phyloP scores from a whole-genome alignment of 495 filamentous ascomycete genomes.

The Aspergillus panamensis region DNA sequence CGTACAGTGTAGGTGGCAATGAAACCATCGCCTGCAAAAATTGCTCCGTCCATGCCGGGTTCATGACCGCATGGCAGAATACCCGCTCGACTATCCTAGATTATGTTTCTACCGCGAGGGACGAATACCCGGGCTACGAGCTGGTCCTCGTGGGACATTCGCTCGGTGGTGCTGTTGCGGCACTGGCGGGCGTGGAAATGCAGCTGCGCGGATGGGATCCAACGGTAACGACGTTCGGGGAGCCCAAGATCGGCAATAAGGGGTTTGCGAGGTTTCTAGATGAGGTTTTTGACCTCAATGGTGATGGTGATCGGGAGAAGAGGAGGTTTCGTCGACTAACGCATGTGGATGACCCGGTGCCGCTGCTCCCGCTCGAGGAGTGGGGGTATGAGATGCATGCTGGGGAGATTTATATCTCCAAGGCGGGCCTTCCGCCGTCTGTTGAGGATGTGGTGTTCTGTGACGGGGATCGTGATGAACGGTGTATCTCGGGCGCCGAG shows the following conservation, averaged over 20 bases:
- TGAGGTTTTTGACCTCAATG: conserved; percentile 53
- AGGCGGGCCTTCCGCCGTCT: conserved; percentile 60
- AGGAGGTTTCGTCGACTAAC: conserved; percentile 73
- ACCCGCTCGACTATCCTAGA: conserved; percentile 63
- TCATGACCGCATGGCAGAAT: conserved; percentile 76
- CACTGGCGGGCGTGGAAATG: conserved; percentile 79
- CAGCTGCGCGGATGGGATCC: conserved; percentile 64
- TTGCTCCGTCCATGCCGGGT: conserved; percentile 91
- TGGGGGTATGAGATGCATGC: conserved; percentile 86
- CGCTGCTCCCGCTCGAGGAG: conserved; percentile 75
- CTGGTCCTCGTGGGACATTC: conserved; percentile 85
- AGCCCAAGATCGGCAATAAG: conserved; percentile 79
- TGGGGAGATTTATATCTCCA: conserved; percentile 82
- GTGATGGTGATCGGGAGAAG: conserved; percentile 20
- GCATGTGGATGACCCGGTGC: conserved; percentile 83
- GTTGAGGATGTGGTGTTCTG: conserved; percentile 68
- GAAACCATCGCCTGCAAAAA: conserved; percentile 55
- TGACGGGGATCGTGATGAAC: conserved; percentile 62
- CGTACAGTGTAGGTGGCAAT: conserved; percentile 51
- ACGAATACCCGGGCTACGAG: conserved; percentile 63
- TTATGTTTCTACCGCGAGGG: conserved; percentile 49
- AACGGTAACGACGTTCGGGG: conserved; percentile 85
- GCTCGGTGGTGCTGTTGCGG: conserved; percentile 87
- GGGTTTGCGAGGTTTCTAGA: conserved; percentile 67
- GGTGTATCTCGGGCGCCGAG: conserved; percentile 63